Base-by-base conservation (phyloP, 2,329 filamentous ascomycete genomes). In the Grosmannia serpens region DNA sequence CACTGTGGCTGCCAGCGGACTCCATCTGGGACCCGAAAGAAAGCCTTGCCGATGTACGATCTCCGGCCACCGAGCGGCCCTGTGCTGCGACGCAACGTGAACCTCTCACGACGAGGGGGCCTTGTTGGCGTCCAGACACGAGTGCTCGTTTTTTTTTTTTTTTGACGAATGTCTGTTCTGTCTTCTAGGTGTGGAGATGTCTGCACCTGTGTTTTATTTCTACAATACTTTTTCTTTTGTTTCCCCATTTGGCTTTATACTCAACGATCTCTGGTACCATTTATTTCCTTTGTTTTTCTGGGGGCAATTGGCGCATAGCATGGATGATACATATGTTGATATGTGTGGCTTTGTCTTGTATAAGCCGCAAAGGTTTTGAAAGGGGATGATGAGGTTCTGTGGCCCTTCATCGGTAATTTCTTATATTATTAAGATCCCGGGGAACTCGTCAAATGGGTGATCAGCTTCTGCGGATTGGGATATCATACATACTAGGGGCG, bases 291-390 rank as follows among this genome's bases (percentile, higher is more conserved):
- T 57, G 41, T 58, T 50, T 26, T 26, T 26, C 27, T 27, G n/a
- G 47, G 49, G 58, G 44, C 33, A 31, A 57, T 50, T 44, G 60
- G 62, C 62, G 62, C 60, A 62, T 60, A 59, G 60, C 62, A 63
- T 59, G 60, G 58, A 58, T 50, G 54, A 58, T 58, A 59, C 61
- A 59, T 57, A 59, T 57, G 53, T 41, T 47, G 26, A 50, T 58
- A 57, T 59, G 56, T 60, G 50, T 50, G 55, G 41, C n/a, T 55
- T 56, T 22, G 7, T 49, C 24, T 46, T 46, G 7, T 31, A n/a
- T 27, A 46, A 29, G 53, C 24, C 41, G 15, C 24, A 20, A 31
- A n/a, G 17, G 53, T n/a, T 27, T 15, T 10, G 24, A 27, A 55
- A 46, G 53, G 53, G 38, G 38, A 31, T 11, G 35, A 47, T 10